Percentiles rank a stretch among this genome's conserved stretches.
phyloP scores from a whole-genome alignment of 768 basidiomycete species.

The Coprinopsis marcescibilis region DNA sequence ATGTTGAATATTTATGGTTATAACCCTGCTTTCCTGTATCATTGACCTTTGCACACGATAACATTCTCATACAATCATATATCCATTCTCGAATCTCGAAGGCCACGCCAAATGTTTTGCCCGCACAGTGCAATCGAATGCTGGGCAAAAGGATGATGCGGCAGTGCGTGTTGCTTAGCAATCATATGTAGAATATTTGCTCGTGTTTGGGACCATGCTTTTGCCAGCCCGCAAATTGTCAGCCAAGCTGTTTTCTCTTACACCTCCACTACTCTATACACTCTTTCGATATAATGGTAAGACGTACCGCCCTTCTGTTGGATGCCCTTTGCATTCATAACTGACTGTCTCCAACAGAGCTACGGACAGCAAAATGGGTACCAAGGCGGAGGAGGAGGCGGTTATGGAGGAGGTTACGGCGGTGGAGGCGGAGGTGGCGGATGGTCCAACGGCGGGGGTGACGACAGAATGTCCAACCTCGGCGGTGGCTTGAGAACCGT shows the following conservation, averaged over 20 bases:
- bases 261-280: constrained; percentile 3
- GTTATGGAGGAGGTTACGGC: constrained; percentile 24
- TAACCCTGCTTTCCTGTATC: neutral
- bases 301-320: neutral
- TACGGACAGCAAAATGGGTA: constrained; percentile 34
- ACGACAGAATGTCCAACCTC: constrained; percentile 75
- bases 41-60: neutral
- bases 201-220: too few relatives aligned
- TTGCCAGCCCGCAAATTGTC: constrained; percentile 5
- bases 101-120: too few relatives aligned
- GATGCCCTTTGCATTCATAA: neutral
- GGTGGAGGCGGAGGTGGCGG: constrained; percentile 43
- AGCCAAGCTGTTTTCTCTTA: constrained; percentile 4
- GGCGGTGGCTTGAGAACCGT: constrained; percentile 78
- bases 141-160: too few relatives aligned
- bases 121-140: too few relatives aligned
- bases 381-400: constrained; percentile 28
- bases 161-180: too few relatives aligned
- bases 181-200: too few relatives aligned
- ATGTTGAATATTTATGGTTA: neutral
- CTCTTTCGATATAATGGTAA: constrained; percentile 19
- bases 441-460: constrained; percentile 50
- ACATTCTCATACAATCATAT: too few relatives aligned
- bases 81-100: too few relatives aligned
- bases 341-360: constrained; percentile 25